Base-by-base conservation (phyloP, 2,329 filamentous ascomycete genomes). In the Microcyclospora pomicola region DNA sequence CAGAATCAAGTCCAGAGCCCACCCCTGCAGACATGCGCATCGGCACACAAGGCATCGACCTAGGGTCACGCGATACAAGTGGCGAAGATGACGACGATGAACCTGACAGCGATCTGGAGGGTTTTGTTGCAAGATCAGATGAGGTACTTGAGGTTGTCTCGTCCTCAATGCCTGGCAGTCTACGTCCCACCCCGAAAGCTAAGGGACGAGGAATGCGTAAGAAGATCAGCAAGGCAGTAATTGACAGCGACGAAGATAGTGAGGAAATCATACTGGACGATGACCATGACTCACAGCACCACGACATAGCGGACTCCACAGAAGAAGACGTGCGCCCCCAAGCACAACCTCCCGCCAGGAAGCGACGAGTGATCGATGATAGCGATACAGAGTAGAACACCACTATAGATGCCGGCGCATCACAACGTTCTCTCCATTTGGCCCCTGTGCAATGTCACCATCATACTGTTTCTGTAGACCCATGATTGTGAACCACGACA, bases 51-150 rank as follows among this genome's bases (percentile, higher is more conserved):
- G 58, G 55, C 24, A 53, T 55, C 24, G 55, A 59, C 13, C 53
- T 69, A 28, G 66, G 65, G 7, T 66, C 63, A 0, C 46, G 57
- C 19, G 65, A 68, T 38, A 68, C 65, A 0, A 49, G 58, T 15
- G 63, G 60, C 24, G 59, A 64, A 36, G 59, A 65, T 15, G 60
- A 61, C 14, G 61, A 61, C 33, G 60, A 64, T 31, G 55, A 59
- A 30, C 40, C 57, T 4, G 64, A 67, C 41, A 67, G 63, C 5
- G 65, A 68, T 33, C 56, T 67, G 4, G 52, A 55, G 9, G 62
- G 59, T 37, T 69, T 68, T 45, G 59, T 68, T 33, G 64, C 59
- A 0, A 60, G 59, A 24, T 61, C 61, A n/a, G 62, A 63, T 19
- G 60, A 63, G 24, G 53, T 60, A 5, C 46, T 59, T 15, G 54